Evolutionary conservation across 2,329 filamentous ascomycete species (phyloP), one percentile per base, ranked within the genome.

Genomic region (Neonectria punicea): DNA sequence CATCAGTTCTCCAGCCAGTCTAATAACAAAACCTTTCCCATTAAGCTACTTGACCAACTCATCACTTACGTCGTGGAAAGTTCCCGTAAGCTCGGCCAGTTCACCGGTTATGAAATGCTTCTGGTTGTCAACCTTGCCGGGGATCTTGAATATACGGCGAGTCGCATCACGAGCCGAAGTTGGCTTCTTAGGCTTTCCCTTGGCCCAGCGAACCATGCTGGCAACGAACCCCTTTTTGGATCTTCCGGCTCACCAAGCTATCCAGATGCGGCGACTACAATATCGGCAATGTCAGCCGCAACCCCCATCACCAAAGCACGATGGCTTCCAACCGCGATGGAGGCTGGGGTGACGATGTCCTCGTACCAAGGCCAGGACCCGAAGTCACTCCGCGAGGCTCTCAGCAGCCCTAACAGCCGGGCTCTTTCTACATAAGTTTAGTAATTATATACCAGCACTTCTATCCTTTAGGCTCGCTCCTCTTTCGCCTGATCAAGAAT

Each of bases 41-140:
- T 93, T 59, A 82, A 78, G 1, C 74, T 97, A 94, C 80, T 93
- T 92, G 74, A 93, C 87, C 49, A 98, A 82, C 79, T 97, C 94
- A 67, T 97, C 93, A 1, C 92, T 93, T 94, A 97, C 97, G 73
- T 94, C 92, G 75, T 97, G 97, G 82, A 97, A 98, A 0, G 93
- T 97, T 41, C 83, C 83, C 0, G 92, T 96, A 16, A 97, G 84
- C 75, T 97, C 94, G 0, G 93, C 97, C 32, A 92, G 79, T 75
- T 98, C 94, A 76, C 98, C 94, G 1, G 92, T 92, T 57, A 98
- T 84, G 41, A 90, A 84, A 73, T 94, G 91, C 67, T 89, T 92
- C 22, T 89, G 84, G 61, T 93, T 90, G 59, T 89, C 89, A 10
- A 98, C 94, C 76, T 93, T 93, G 14, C 88, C 89, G 0, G 94